Base-by-base conservation (phyloP, 2,329 filamentous ascomycete genomes). In the Coniella vitis region DNA sequence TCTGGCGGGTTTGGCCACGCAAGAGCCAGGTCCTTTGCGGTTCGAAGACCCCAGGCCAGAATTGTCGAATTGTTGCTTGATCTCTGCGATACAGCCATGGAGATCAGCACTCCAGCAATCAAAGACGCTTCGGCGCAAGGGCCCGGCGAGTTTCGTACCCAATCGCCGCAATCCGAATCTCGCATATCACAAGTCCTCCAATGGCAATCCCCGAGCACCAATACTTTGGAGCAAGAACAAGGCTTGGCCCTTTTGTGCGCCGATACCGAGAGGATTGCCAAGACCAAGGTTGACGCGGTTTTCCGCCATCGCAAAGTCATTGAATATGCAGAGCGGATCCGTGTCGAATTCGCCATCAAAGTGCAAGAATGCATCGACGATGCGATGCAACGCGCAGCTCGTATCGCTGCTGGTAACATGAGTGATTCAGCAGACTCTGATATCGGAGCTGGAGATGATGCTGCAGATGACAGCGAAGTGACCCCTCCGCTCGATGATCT, bases 321-420 rank as follows among this genome's bases (percentile, higher is more conserved):
- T 29, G 93, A 98, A 64, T 98, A 98, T 63, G 84, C 90, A 0
- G 93, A 98, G 68, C 84, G 94, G 29, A 95, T 98, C 55, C 87
- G 94, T 4, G 79, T 96, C 40, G 93, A 98, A 61, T 95, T 96
- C 60, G 86, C 91, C 22, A 80, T 94, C 21, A 75, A 96, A 50
- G 91, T 98, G 2, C 89, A 97, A 61, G 89, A 96, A 59, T 98
- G 93, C 63, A 95, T 98, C 45, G 85, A 94, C 52, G 90, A 89
- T 54, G 93, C 93, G 8, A 78, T 97, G 67, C 81, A 80, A 56
- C 96, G 97, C 66, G 90, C 93, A 46, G 87, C 87, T 48, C 84
- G 84, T 43, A 91, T 96, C 57, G 89, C 89, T 39, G 83, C 87
- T 38, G 91, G 91, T 10, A 82, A 90, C 45, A 70, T 94, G 14